Conservation (phyloP, 2,329 filamentous ascomycete genomes). For the Cadophora malorum region DNA sequence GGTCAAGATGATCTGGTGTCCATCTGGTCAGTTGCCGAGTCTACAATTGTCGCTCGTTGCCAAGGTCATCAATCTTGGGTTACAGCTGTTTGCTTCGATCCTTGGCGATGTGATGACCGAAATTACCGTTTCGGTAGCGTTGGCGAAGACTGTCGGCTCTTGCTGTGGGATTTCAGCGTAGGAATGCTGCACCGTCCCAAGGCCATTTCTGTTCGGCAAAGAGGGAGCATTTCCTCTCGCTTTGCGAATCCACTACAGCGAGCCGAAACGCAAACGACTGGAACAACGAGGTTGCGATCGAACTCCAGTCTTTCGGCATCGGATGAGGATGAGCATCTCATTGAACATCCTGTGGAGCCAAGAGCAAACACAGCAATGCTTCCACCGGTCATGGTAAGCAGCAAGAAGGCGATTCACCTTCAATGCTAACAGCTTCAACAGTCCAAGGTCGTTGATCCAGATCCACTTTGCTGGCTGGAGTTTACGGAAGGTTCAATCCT, state of each 20-base stretch:
- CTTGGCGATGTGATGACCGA: slow-evolving; percentile 93
- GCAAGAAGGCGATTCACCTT: not conserved
- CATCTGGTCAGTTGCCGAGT: slow-evolving; percentile 90
- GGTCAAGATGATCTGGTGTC: slow-evolving; percentile 96
- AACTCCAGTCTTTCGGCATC: slow-evolving; percentile 69
- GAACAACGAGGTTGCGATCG: slow-evolving; percentile 67
- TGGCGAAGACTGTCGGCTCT: slow-evolving; percentile 87
- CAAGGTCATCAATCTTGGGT: slow-evolving; percentile 98
- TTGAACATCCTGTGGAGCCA: slow-evolving; percentile 85
- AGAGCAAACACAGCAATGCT: slow-evolving; percentile 82
- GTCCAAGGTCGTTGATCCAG: slow-evolving; percentile 84
- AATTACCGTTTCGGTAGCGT: slow-evolving; percentile 97
- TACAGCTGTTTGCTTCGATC: slow-evolving; percentile 90
- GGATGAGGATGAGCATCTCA: slow-evolving; percentile 61
- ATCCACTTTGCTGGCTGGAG: slow-evolving; percentile 88
- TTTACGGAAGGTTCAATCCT: slow-evolving; percentile 94
- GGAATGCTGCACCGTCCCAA: slow-evolving; percentile 95
- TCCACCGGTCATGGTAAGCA: slow-evolving; percentile 83
- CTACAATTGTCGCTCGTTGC: slow-evolving; percentile 85
- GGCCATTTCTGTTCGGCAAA: slow-evolving; percentile 68
- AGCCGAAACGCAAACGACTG: slow-evolving; percentile 67
- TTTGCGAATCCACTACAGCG: slow-evolving; percentile 57
- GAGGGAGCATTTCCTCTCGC: slow-evolving; percentile 57
- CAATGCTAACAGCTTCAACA: slow-evolving; percentile 47
- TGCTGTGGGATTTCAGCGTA: slow-evolving; percentile 97